A percentile compares a stretch with the other conserved stretches of the same genome.
Conservation (phyloP, 208 protist genomes). For the Dictyostelium gargantuum region DNA sequence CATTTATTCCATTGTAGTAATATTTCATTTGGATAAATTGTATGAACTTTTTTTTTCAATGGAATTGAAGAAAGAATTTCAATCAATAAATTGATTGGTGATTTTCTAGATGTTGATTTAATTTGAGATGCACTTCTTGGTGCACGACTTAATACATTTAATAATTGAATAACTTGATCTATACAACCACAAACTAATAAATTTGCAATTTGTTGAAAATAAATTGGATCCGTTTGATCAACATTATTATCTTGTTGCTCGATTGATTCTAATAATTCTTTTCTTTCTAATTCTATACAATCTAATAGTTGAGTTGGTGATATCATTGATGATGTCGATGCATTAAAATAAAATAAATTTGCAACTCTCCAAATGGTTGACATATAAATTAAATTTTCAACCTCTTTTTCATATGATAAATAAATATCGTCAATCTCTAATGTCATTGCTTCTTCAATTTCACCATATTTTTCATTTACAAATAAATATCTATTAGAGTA, state of each 20-base stretch:
- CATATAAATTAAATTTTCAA: not conserved
- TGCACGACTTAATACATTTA: not conserved
- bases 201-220: not conserved
- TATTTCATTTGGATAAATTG: not conserved
- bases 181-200: slow-evolving; percentile 25
- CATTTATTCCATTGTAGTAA: slow-evolving; percentile 8
- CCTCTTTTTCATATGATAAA: not conserved
- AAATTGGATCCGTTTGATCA: not conserved
- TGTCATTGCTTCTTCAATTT: not conserved
- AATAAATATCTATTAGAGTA: slow-evolving; percentile 8
- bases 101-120: not conserved
- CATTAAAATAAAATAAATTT: slow-evolving; percentile 57
- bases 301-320: slow-evolving; percentile 48
- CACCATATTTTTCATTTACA: not conserved
- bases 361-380: slow-evolving; percentile 27
- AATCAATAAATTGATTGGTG: slow-evolving; percentile 31
- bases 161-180: not conserved
- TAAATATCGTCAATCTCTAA: not conserved
- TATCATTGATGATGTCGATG: not conserved
- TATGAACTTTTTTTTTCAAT: not conserved
- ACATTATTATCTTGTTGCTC: not conserved
- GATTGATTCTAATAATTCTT: not conserved
- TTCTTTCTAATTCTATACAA: not conserved
- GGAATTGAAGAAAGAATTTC: slow-evolving; percentile 15
- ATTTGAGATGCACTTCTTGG: not conserved